Conservation (phyloP, 2,329 filamentous ascomycete genomes). For the Cladosporium oxysporum region DNA sequence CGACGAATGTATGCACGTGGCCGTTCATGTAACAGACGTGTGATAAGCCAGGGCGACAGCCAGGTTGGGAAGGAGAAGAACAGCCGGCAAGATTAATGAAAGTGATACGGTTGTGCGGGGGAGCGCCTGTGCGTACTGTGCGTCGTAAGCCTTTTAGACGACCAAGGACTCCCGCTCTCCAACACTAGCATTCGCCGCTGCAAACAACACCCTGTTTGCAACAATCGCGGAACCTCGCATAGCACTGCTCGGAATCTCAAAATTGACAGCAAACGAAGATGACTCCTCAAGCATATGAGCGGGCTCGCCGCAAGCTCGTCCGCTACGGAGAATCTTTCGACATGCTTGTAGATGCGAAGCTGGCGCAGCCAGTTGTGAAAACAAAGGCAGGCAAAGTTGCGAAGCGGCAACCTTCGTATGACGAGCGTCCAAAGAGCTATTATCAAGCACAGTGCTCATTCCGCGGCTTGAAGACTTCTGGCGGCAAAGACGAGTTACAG, state of each 20-base stretch:
- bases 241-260: too few species aligned
- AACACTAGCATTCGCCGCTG: too few species aligned
- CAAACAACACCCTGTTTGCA: too few species aligned
- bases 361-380: background rate
- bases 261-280: background rate
- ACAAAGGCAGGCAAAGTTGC: background rate
- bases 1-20: background rate
- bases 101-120: too few species aligned
- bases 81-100: too few species aligned
- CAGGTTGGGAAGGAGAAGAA: too few species aligned
- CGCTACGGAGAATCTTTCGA: background rate
- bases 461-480: constrained; percentile 17
- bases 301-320: background rate
- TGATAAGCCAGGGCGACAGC: too few species aligned
- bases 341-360: background rate
- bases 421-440: constrained; percentile 8
- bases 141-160: too few species aligned
- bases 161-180: too few species aligned
- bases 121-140: too few species aligned
- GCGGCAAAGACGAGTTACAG: constrained; percentile 17
- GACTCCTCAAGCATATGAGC: background rate
- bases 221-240: too few species aligned
- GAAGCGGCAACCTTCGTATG: background rate
- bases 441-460: constrained; percentile 24
- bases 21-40: background rate